Evolutionary conservation across 768 basidiomycete species (phyloP).

Genomic region (Phaeotremella skinneri): DNA sequence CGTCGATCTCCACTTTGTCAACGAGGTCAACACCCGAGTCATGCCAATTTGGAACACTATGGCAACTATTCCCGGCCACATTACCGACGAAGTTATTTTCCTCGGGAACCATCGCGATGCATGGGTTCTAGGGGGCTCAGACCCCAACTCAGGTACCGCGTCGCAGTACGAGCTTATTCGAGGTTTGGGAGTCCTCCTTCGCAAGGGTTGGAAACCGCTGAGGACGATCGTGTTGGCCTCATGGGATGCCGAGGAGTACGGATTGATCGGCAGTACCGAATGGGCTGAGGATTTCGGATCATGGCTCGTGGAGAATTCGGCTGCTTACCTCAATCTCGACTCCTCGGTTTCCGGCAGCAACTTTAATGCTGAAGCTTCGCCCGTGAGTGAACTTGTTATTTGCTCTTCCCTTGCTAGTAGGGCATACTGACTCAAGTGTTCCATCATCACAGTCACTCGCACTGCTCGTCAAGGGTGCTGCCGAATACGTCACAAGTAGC

Average conservation of each 20-base stretch:
- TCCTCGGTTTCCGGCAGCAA: slow-evolving; percentile 64
- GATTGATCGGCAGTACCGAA: slow-evolving; percentile 72
- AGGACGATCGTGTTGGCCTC: slow-evolving; percentile 70
- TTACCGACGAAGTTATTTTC: slow-evolving; percentile 72
- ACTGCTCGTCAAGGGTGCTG: slow-evolving; percentile 66
- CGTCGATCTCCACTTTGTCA: slow-evolving; percentile 59
- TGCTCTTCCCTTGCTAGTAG: neutral
- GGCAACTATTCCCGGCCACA: slow-evolving; percentile 45
- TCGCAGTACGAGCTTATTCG: slow-evolving; percentile 73
- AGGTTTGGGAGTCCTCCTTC: slow-evolving; percentile 67
- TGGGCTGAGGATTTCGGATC: slow-evolving; percentile 87
- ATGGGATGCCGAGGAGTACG: slow-evolving; percentile 69
- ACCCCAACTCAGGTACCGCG: slow-evolving; percentile 67
- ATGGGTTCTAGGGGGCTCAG: slow-evolving; percentile 67
- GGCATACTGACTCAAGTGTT: slow-evolving; percentile 12
- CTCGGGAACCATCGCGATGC: slow-evolving; percentile 83
- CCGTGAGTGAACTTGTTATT: slow-evolving; percentile 48
- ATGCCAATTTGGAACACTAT: slow-evolving; percentile 76
- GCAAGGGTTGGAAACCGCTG: slow-evolving; percentile 78
- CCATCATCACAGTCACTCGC: slow-evolving; percentile 61
- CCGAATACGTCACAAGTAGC: slow-evolving; percentile 72
- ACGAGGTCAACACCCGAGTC: slow-evolving; percentile 71
- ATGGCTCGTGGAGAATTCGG: slow-evolving; percentile 76
- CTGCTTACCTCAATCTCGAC: slow-evolving; percentile 83
- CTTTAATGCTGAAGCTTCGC: slow-evolving; percentile 65